phyloP scores from a whole-genome alignment of 768 basidiomycete genomes.

The Lentinula detonsa region DNA sequence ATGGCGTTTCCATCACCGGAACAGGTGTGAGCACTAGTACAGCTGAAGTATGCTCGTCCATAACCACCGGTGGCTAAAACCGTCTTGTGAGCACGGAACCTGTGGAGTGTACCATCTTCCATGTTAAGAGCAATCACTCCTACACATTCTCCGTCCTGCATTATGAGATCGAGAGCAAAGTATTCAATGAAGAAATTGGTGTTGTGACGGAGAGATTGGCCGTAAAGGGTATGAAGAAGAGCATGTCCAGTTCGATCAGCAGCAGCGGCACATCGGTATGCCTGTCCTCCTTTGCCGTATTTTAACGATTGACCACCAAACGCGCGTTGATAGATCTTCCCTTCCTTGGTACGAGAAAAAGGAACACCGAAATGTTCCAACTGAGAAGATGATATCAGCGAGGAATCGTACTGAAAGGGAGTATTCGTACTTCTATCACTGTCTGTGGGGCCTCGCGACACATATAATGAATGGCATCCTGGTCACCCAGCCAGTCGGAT shows the following conservation, averaged over 20 bases:
- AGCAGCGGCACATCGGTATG: conserved; percentile 97
- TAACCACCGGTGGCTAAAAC: conserved; percentile 98
- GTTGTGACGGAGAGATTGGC: conserved; percentile 97
- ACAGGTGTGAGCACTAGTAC: conserved; percentile 98
- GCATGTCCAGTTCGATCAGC: conserved; percentile 99
- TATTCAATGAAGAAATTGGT: conserved; percentile 99
- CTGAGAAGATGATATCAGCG: conserved; percentile 32
- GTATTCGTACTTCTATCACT: conserved; percentile 74
- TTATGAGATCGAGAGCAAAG: conserved; percentile 98
- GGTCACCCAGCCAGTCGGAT: conserved; percentile 99
- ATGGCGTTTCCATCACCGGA: conserved; percentile 99
- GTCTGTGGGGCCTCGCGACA: conserved; percentile 93
- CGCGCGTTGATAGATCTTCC: conserved; percentile 99
- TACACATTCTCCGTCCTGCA: conserved; percentile 98
- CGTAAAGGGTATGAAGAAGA: conserved; percentile 96
- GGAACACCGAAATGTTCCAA: conserved; percentile 98
- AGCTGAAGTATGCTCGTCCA: conserved; percentile 96
- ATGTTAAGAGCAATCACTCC: conserved; percentile 99
- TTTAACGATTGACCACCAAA: conserved; percentile 98
- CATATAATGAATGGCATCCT: conserved; percentile 99
- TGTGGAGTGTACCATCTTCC: conserved; percentile 98
- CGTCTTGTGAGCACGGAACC: conserved; percentile 97
- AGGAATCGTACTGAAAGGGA: background rate
- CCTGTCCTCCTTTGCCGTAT: conserved; percentile 97
- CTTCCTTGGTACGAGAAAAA: conserved; percentile 97